These are phyloP conservation scores for Yamadazyma dushanensis DNA, from an alignment of 1,139 yeast genomes.

Conservation along the genomic window DNA sequence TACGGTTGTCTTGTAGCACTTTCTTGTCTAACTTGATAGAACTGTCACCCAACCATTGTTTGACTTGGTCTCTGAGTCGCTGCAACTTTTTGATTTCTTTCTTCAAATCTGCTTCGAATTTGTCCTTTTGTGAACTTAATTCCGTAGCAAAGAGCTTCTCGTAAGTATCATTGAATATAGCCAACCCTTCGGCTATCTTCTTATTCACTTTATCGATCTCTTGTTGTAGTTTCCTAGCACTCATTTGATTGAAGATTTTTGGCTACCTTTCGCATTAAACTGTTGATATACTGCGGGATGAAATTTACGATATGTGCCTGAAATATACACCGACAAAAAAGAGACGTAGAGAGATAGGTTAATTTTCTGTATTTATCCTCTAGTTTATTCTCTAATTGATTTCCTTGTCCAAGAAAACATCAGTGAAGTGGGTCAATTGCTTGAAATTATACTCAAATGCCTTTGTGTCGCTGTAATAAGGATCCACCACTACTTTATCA, in stretches of 20 bases:
- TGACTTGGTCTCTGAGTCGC: slow-evolving; percentile 91
- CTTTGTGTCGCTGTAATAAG: slow-evolving; percentile 83
- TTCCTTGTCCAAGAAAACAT: slow-evolving; percentile 59
- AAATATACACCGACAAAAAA: no score
- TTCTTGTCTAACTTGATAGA: slow-evolving; percentile 88
- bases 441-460: slow-evolving; percentile 80
- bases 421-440: slow-evolving; percentile 74
- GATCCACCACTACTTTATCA: slow-evolving; percentile 72
- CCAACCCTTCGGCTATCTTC: slow-evolving; percentile 91
- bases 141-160: slow-evolving; percentile 84
- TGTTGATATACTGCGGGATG: slow-evolving; percentile 1
- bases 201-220: slow-evolving; percentile 96
- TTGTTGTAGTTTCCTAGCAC: slow-evolving; percentile 51
- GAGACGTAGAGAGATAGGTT: no score
- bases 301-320: background rate
- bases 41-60: slow-evolving; percentile 90
- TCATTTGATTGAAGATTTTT: slow-evolving; percentile 25
- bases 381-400: slow-evolving; percentile 19
- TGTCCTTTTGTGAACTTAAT: slow-evolving; percentile 88
- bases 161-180: slow-evolving; percentile 81
- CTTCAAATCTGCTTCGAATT: slow-evolving; percentile 88
- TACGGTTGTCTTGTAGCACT: slow-evolving; percentile 72
- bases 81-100: slow-evolving; percentile 95
- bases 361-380: background rate
- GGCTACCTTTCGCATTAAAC: background rate